A percentile compares a stretch with the other conserved stretches of the same genome.
phyloP scores from a whole-genome alignment of 768 basidiomycete genomes.

The Suillus discolor region DNA sequence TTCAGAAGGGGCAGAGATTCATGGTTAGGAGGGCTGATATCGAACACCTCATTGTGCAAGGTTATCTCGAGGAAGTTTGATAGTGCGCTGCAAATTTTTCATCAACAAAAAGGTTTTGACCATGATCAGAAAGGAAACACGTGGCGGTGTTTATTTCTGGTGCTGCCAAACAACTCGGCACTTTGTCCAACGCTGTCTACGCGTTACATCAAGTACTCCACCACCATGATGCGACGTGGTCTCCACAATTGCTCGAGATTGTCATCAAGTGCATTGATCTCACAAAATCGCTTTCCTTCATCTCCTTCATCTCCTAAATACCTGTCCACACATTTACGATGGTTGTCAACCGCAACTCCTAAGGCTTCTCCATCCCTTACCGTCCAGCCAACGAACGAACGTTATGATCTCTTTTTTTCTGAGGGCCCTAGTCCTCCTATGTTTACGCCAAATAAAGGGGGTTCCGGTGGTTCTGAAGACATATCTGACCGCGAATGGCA shows the following conservation, averaged over 20 bases:
- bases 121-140: neutral
- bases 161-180: slow-evolving; percentile 27
- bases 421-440: slow-evolving; percentile 18
- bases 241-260: slow-evolving; percentile 1
- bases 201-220: neutral
- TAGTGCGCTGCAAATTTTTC: slow-evolving; percentile 13
- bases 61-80: slow-evolving; percentile 86
- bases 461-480: slow-evolving; percentile 16
- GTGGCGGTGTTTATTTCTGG: slow-evolving; percentile 24
- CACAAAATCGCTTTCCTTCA: neutral
- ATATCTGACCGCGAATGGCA: slow-evolving; percentile 79
- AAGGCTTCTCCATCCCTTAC: slow-evolving; percentile 23
- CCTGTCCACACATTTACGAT: slow-evolving; percentile 8
- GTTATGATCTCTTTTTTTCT: slow-evolving; percentile 10
- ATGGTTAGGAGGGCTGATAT: slow-evolving; percentile 88
- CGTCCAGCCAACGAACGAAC: slow-evolving; percentile 3
- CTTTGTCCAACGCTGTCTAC: slow-evolving; percentile 3
- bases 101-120: neutral
- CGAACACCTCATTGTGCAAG: slow-evolving; percentile 92
- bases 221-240: slow-evolving; percentile 16
- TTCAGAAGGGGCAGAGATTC: slow-evolving; percentile 87
- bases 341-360: slow-evolving; percentile 10
- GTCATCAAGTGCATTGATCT: neutral
- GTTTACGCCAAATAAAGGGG: slow-evolving; percentile 25
- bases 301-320: neutral